Evolutionary conservation across 306 rosid genomes (phyloP).

Genomic region (Urtica urens): DNA sequence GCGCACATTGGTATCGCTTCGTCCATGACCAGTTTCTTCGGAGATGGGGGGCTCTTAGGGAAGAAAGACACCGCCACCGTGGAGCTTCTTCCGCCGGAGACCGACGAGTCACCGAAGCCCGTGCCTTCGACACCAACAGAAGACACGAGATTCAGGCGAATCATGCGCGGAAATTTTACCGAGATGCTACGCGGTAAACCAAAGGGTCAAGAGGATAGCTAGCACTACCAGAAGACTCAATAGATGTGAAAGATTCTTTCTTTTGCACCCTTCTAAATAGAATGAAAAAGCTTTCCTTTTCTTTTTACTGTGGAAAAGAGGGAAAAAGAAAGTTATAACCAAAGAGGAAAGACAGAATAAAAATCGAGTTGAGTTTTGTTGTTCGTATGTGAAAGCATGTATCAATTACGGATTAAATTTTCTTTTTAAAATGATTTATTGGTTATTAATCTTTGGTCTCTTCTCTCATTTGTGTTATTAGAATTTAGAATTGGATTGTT

Average conservation of each 20-base stretch:
- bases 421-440: too few relatives aligned
- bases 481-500: too few relatives aligned
- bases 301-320: conserved; percentile 1
- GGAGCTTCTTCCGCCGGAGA: conserved; percentile 28
- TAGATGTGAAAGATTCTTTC: too few relatives aligned
- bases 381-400: background rate
- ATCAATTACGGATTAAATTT: background rate
- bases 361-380: conserved; percentile 2
- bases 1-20: conserved; percentile 82
- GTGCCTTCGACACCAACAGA: conserved; percentile 28
- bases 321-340: background rate
- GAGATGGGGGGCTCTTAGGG: conserved; percentile 75
- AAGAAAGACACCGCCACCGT: conserved; percentile 59
- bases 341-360: background rate
- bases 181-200: conserved; percentile 81
- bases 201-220: conserved; percentile 49
- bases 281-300: background rate
- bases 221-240: background rate
- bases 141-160: conserved; percentile 82
- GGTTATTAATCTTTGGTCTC: too few relatives aligned
- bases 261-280: conserved; percentile 14
- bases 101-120: conserved; percentile 36
- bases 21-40: conserved; percentile 70
- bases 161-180: conserved; percentile 84
- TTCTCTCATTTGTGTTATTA: too few relatives aligned